Percentiles rank a stretch among this genome's conserved stretches.
phyloP scores from a whole-genome alignment of 306 rosid genomes.

The Casuarina glauca region DNA sequence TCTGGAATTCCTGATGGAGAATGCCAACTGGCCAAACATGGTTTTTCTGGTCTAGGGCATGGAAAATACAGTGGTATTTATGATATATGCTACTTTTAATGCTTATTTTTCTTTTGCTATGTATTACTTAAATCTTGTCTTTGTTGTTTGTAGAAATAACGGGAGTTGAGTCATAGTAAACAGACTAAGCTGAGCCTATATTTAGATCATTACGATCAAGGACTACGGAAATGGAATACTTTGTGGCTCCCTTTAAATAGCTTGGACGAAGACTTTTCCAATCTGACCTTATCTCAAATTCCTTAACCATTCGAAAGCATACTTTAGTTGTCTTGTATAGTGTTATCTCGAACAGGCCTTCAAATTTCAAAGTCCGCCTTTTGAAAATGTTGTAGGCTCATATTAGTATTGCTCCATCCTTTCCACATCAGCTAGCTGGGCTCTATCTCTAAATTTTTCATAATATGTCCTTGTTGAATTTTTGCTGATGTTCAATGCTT shows the following conservation, averaged over 20 bases:
- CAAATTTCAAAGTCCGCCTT: neutral
- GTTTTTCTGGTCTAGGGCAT: slow-evolving; percentile 68
- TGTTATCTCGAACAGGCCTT: neutral
- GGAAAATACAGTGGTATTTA: slow-evolving; percentile 87
- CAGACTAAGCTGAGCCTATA: slow-evolving; percentile 2
- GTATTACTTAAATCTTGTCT: neutral
- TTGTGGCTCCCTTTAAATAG: neutral
- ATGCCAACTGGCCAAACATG: slow-evolving; percentile 82
- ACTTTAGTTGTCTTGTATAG: neutral
- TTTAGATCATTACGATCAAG: slow-evolving; percentile 4
- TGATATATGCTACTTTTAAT: slow-evolving; percentile 22
- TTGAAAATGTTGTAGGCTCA: neutral
- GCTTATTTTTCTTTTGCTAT: slow-evolving; percentile 15
- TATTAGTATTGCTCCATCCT: neutral
- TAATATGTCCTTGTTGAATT: neutral
- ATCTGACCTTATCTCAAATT: neutral
- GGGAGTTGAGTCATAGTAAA: neutral
- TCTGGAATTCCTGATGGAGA: slow-evolving; percentile 70
- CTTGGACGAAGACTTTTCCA: neutral
- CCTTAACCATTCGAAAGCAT: neutral
- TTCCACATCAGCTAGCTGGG: neutral
- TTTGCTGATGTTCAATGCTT: neutral
- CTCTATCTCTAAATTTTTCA: neutral
- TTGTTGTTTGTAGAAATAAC: neutral
- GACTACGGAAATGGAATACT: neutral